These are phyloP conservation scores for Grigorovia humatica DNA, from an alignment of 805 yeast genomes.

Conservation along the genomic window DNA sequence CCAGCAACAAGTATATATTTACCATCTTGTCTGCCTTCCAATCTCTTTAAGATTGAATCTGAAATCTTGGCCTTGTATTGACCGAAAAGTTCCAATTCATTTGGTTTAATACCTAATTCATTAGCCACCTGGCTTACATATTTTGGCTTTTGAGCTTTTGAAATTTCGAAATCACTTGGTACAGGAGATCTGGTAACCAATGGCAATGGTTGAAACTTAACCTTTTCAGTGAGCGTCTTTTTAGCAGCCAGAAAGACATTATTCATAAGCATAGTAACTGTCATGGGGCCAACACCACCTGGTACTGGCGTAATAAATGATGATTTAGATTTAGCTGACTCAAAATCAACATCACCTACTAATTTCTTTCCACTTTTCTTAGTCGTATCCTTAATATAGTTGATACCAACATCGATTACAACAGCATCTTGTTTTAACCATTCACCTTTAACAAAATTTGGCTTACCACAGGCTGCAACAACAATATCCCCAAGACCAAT, in stretches of 20 bases:
- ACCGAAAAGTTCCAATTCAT: slow-evolving; percentile 83
- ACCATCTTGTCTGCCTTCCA: slow-evolving; percentile 55
- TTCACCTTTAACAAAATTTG: slow-evolving; percentile 76
- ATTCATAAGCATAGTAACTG: slow-evolving; percentile 88
- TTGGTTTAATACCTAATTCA: slow-evolving; percentile 69
- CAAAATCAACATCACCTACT: slow-evolving; percentile 94
- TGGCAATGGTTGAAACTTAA: slow-evolving; percentile 46
- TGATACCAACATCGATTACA: slow-evolving; percentile 92
- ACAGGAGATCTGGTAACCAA: slow-evolving; percentile 53
- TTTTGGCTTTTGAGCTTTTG: slow-evolving; percentile 83
- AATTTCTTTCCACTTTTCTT: slow-evolving; percentile 70
- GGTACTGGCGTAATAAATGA: slow-evolving; percentile 89
- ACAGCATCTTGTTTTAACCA: slow-evolving; percentile 80
- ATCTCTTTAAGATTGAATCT: slow-evolving; percentile 58
- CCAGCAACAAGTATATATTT: slow-evolving; percentile 90
- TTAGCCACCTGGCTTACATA: slow-evolving; percentile 61
- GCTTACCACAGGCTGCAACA: slow-evolving; percentile 82
- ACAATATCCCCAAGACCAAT: slow-evolving; percentile 63
- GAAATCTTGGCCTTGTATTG: slow-evolving; percentile 82
- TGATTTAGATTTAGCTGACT: slow-evolving; percentile 48
- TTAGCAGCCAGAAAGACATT: slow-evolving; percentile 78
- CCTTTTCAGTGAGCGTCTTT: slow-evolving; percentile 36
- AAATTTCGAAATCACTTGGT: slow-evolving; percentile 84
- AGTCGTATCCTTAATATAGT: slow-evolving; percentile 66
- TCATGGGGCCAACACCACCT: slow-evolving; percentile 99